Conservation (phyloP, 176 grass and related monocot species). For the Cenchrus americanus region DNA sequence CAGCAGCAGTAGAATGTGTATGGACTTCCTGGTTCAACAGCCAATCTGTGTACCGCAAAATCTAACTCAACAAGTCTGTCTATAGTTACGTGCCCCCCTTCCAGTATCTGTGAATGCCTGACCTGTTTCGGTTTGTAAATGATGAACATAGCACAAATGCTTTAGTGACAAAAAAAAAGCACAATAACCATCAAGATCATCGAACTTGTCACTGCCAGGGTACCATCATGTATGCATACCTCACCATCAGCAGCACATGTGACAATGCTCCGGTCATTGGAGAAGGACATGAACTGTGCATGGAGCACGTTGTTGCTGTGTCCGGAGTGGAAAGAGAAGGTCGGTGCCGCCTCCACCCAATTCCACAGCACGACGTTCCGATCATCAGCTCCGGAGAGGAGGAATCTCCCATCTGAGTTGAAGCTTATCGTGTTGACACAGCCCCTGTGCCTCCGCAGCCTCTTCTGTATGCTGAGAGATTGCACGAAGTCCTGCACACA, state of each 20-base stretch:
- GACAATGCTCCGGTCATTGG: slow-evolving; percentile 59
- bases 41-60: slow-evolving; percentile 53
- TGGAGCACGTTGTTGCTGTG: slow-evolving; percentile 66
- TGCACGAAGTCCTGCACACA: slow-evolving; percentile 53
- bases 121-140: slow-evolving; percentile 43
- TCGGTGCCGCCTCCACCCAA: slow-evolving; percentile 43
- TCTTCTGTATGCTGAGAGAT: slow-evolving; percentile 55
- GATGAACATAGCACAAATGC: background rate
- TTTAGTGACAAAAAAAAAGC: background rate
- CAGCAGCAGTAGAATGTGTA: slow-evolving; percentile 73
- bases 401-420: slow-evolving; percentile 60
- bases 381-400: slow-evolving; percentile 73
- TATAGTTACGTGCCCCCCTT: slow-evolving; percentile 41
- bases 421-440: slow-evolving; percentile 75
- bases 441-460: slow-evolving; percentile 58
- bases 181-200: background rate
- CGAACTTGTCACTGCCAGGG: background rate
- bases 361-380: slow-evolving; percentile 60
- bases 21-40: slow-evolving; percentile 69
- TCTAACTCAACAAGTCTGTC: slow-evolving; percentile 44
- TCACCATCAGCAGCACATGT: slow-evolving; percentile 67
- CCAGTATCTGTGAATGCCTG: slow-evolving; percentile 53
- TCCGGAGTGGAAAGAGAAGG: slow-evolving; percentile 53
- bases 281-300: slow-evolving; percentile 80
- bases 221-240: slow-evolving; percentile 38